A percentile compares a stretch with the other conserved stretches of the same genome.
Evolutionary conservation across 2,329 filamentous ascomycete genomes (phyloP).

Genomic region (Aspergillus niger): DNA sequence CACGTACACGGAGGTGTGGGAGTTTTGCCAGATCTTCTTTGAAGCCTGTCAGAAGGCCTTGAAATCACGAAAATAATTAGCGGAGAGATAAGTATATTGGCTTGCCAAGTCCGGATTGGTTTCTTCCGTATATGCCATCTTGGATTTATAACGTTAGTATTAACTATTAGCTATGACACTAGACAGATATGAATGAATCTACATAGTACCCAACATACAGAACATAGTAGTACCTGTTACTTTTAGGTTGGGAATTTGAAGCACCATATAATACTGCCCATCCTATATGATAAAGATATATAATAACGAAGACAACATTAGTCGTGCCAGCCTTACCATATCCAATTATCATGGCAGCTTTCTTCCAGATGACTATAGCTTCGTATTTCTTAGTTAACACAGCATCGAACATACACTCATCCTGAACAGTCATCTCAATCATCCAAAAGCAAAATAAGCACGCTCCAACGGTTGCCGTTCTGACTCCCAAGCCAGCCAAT

Average conservation of each 20-base stretch:
- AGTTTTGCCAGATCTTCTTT: slow-evolving; percentile 59
- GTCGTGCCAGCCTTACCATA: background rate
- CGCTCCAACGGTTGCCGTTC: slow-evolving; percentile 69
- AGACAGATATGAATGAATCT: too few species aligned
- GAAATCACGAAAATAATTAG: slow-evolving; percentile 17
- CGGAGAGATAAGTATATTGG: background rate
- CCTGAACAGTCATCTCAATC: background rate
- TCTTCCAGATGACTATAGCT: background rate
- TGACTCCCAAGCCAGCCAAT: slow-evolving; percentile 96
- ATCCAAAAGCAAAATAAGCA: slow-evolving; percentile 62
- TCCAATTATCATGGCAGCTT: background rate
- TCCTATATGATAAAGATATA: background rate
- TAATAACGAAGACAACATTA: too few species aligned
- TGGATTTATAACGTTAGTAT: too few species aligned
- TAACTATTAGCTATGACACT: background rate
- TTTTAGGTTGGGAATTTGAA: too few species aligned
- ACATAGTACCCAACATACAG: too few species aligned
- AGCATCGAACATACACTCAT: background rate
- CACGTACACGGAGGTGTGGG: slow-evolving; percentile 70
- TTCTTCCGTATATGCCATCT: background rate
- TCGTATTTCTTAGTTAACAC: background rate
- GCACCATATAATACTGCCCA: background rate
- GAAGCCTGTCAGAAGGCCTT: slow-evolving; percentile 49
- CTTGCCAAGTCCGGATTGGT: background rate
- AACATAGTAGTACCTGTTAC: too few species aligned